A percentile compares a stretch with the other conserved stretches of the same genome.
phyloP scores from a whole-genome alignment of 2,329 filamentous ascomycete species.

The Stromatinia cepivora region DNA sequence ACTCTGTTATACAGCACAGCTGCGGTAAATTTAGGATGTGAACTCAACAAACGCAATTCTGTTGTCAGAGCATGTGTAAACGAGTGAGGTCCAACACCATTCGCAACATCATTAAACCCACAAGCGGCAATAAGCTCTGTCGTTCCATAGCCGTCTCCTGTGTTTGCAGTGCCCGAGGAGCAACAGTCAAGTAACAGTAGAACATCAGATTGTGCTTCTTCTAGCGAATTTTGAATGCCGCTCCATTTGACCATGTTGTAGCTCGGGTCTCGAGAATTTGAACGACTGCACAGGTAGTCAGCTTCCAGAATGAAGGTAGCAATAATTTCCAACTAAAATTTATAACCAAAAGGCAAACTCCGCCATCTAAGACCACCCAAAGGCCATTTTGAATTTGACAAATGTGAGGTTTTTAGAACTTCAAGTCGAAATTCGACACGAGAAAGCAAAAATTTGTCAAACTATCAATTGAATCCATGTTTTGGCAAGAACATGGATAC shows the following conservation, averaged over 20 bases:
- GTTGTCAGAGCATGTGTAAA: not conserved
- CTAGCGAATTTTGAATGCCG: slow-evolving; percentile 68
- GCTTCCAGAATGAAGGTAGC: not conserved
- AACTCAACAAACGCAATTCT: not conserved
- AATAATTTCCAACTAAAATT: too few relatives aligned
- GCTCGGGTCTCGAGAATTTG: not conserved
- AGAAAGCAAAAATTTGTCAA: not conserved
- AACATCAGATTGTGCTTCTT: slow-evolving; percentile 58
- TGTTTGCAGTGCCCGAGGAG: slow-evolving; percentile 51
- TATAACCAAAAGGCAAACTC: too few relatives aligned
- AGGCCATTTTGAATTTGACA: too few relatives aligned
- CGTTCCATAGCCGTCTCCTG: slow-evolving; percentile 30
- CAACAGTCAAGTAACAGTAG: slow-evolving; percentile 55
- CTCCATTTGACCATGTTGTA: slow-evolving; percentile 66
- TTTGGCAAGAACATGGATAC: too few relatives aligned
- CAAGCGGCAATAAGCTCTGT: slow-evolving; percentile 2
- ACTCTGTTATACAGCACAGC: not conserved
- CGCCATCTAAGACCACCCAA: too few relatives aligned
- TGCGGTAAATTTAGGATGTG: not conserved
- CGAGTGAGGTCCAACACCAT: not conserved
- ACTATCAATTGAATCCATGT: too few relatives aligned
- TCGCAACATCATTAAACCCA: not conserved
- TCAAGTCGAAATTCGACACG: not conserved
- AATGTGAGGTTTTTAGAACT: not conserved
- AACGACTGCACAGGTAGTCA: not conserved